These are phyloP conservation scores for Macrolepiota fuliginosa DNA, from an alignment of 768 basidiomycete genomes.

Conservation along the genomic window DNA sequence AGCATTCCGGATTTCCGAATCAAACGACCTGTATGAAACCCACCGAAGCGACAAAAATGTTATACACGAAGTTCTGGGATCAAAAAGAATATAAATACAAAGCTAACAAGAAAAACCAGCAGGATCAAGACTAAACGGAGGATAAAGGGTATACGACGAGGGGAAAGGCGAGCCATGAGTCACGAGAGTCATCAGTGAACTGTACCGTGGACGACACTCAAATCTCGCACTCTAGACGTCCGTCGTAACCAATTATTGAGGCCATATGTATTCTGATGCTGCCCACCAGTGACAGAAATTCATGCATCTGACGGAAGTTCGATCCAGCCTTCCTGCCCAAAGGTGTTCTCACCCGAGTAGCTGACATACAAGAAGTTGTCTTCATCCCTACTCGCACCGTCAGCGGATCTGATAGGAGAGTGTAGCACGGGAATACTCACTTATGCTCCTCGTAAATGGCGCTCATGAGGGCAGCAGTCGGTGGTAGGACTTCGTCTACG, in stretches of 20 bases:
- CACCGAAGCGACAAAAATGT: background rate
- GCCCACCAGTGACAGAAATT: constrained; percentile 15
- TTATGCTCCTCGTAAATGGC: constrained; percentile 99
- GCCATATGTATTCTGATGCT: background rate
- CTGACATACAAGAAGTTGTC: constrained; percentile 99
- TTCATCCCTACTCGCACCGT: constrained; percentile 71
- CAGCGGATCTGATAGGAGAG: constrained; percentile 4
- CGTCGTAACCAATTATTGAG: constrained; percentile 6
- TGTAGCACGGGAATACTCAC: constrained; percentile 45
- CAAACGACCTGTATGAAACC: background rate
- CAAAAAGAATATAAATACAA: constrained; percentile 12
- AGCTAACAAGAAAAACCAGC: constrained; percentile 7
- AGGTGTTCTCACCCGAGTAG: constrained; percentile 98
- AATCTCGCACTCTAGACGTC: background rate
- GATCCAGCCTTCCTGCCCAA: constrained; percentile 58
- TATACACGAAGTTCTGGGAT: constrained; percentile 4
- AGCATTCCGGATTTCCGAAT: background rate
- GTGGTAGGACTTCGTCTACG: constrained; percentile 97
- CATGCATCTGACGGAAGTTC: constrained; percentile 46
- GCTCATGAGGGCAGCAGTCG: constrained; percentile 97
- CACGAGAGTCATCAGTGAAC: background rate
- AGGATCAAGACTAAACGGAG: constrained; percentile 1
- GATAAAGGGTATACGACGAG: constrained; percentile 1
- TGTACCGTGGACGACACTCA: background rate
- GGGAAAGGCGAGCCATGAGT: constrained; percentile 1